phyloP scores from a whole-genome alignment of 208 protist genomes.

The Leishmania mexicana region DNA sequence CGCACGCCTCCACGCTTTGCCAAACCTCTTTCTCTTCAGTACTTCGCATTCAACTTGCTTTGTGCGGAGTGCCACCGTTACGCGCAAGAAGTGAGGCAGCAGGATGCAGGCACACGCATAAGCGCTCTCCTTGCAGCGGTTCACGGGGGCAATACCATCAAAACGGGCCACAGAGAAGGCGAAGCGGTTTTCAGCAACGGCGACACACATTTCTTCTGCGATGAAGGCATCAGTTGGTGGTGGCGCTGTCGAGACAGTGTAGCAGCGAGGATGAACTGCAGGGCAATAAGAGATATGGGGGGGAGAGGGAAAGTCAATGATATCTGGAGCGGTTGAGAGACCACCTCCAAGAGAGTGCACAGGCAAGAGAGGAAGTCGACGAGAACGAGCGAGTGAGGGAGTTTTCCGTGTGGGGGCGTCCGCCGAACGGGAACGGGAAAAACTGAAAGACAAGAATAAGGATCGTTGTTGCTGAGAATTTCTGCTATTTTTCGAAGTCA shows the following conservation, averaged over 20 bases:
- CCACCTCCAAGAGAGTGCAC: not conserved
- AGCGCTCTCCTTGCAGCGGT: not conserved
- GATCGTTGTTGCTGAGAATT: not conserved
- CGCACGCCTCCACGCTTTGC: not conserved
- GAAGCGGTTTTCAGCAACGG: not conserved
- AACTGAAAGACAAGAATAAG: not conserved
- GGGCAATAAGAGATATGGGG: not conserved
- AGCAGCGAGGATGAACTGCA: not conserved
- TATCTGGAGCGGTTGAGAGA: not conserved
- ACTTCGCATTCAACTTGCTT: not conserved
- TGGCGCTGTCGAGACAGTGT: not conserved
- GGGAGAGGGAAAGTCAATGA: not conserved
- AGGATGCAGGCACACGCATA: not conserved
- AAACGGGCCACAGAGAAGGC: not conserved
- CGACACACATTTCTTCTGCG: not conserved
- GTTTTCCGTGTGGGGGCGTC: too few species aligned
- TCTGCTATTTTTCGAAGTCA: not conserved
- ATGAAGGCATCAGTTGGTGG: not conserved
- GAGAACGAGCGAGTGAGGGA: not conserved
- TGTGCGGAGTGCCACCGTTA: not conserved
- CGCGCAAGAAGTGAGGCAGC: not conserved
- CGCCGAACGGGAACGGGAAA: not conserved
- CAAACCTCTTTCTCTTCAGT: not conserved
- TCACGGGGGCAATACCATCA: not conserved
- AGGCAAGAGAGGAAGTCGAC: not conserved